Evolutionary conservation across 2,329 filamentous ascomycete genomes (phyloP), one percentile per base, ranked within the genome.

Genomic region (Scleromitrula shiraiana): DNA sequence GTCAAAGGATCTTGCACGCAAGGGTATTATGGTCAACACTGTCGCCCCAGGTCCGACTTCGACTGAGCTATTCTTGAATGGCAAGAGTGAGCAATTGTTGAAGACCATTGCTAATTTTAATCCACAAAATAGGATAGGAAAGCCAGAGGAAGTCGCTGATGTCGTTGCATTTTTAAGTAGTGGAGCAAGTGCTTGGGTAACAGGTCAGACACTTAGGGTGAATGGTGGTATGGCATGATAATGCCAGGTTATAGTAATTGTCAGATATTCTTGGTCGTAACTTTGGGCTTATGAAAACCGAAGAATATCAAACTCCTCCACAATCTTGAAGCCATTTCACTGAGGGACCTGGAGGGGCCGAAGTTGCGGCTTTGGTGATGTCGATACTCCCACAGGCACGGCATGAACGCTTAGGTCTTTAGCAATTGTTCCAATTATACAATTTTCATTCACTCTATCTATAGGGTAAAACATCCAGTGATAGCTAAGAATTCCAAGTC

Each of bases 31-130:
- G 10, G 74, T 77, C 10, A 78, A 78, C 54, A 65, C 65, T 8
- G 60, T 77, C 14, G 70, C 74, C 0, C 75, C 75, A 0, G 75
- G 74, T 0, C 73, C 74, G 3, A 78, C 72, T 0, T 68, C 59
- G 0, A 77, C 74, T 0, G 73, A 74, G 15, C 56, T 77, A 23
- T 77, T 77, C 59, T 59, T 71, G 30, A 62, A 65, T 50, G 70
- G 67, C 22, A 63, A 62, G 52, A 54, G 49, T 14, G 68, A 73
- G 46, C 59, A 67, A 40, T 42, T 70, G 9, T 55, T 74, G 36
- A 66, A 70, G 50, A 61, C 59, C n/a, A 65, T 72, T 43, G 62
- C 62, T 4, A 58, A 57, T 0, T 59, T 65, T 20, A 72, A 65
- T 52, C 73, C 73, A 0, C 66, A 67, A 41, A 65, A 65, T 8